These are phyloP conservation scores for Penicillium sp. DNA, from an alignment of 2,329 filamentous ascomycete genomes.

Conservation along the genomic window DNA sequence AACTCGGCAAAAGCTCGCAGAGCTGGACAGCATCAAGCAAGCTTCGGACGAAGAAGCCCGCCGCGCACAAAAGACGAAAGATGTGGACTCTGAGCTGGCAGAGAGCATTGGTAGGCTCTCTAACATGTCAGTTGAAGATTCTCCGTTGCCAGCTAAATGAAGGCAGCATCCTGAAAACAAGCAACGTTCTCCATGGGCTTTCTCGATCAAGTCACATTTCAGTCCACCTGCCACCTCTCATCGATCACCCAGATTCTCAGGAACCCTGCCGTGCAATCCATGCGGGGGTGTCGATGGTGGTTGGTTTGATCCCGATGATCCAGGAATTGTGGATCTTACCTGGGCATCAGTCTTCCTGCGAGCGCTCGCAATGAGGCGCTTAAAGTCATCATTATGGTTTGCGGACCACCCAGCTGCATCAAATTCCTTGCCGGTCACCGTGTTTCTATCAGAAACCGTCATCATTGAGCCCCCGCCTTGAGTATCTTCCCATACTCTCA, in stretches of 20 bases:
- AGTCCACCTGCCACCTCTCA: neutral
- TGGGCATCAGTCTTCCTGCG: constrained; percentile 51
- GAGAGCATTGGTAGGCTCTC: constrained; percentile 42
- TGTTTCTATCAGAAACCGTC: constrained; percentile 22
- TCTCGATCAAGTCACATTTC: neutral
- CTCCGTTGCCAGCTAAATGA: constrained; percentile 25
- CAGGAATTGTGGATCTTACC: constrained; percentile 29
- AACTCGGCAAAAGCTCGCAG: constrained; percentile 51
- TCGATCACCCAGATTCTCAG: neutral
- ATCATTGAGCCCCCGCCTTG: constrained; percentile 61
- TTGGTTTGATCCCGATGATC: constrained; percentile 4
- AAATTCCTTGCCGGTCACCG: constrained; percentile 85
- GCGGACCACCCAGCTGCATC: constrained; percentile 73
- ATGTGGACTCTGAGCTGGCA: constrained; percentile 35
- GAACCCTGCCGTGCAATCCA: neutral
- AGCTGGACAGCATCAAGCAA: constrained; percentile 43
- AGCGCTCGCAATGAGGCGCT: constrained; percentile 75
- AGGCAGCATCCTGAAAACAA: neutral
- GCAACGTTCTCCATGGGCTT: neutral
- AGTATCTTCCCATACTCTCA: constrained; percentile 84
- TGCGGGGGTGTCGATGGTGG: neutral
- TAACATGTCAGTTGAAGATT: constrained; percentile 43
- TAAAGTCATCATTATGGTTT: constrained; percentile 73
- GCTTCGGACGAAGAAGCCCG: constrained; percentile 43
- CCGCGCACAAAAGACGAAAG: constrained; percentile 25